Percentiles rank a stretch among this genome's conserved stretches.
These are phyloP conservation scores for Begonia loranthoides DNA, from an alignment of 306 rosid species.

Conservation along the genomic window DNA sequence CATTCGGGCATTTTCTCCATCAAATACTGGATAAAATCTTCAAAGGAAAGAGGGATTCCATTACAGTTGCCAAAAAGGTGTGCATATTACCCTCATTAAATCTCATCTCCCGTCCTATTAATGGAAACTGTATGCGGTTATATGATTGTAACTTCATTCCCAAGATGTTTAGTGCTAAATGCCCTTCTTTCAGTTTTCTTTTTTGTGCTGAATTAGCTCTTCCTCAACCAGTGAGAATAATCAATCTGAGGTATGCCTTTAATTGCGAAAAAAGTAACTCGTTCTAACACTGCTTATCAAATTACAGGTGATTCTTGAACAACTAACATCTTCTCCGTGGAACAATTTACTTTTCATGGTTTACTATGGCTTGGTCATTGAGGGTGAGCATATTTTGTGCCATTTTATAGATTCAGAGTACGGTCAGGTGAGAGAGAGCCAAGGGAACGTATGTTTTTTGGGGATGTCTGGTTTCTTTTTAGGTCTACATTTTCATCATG, in stretches of 20 bases:
- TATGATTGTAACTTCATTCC: too few relatives aligned
- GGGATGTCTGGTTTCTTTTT: too few relatives aligned
- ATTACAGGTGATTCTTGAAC: constrained; percentile 76
- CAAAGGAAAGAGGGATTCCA: constrained; percentile 84
- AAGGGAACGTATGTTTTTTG: not conserved
- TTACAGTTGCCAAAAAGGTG: constrained; percentile 88
- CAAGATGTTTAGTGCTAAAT: too few relatives aligned
- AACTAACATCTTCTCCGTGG: constrained; percentile 78
- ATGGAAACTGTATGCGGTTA: not conserved
- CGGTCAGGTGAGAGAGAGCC: not conserved
- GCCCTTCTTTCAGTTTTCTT: too few relatives aligned
- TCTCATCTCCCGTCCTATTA: not conserved
- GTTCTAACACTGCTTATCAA: not conserved
- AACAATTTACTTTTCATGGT: constrained; percentile 77
- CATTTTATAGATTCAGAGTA: not conserved
- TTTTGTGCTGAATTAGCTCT: too few relatives aligned
- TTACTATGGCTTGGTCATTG: constrained; percentile 66
- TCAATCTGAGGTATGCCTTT: too few relatives aligned
- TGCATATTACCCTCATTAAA: not conserved
- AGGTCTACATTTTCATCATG: too few relatives aligned
- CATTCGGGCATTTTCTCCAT: constrained; percentile 78
- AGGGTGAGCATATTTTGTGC: constrained; percentile 35
- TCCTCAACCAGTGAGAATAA: too few relatives aligned
- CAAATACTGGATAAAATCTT: constrained; percentile 57
- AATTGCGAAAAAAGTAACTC: constrained; percentile 2